These are phyloP conservation scores for Curvularia sp. DNA, from an alignment of 2,329 filamentous ascomycete species.

Conservation along the genomic window DNA sequence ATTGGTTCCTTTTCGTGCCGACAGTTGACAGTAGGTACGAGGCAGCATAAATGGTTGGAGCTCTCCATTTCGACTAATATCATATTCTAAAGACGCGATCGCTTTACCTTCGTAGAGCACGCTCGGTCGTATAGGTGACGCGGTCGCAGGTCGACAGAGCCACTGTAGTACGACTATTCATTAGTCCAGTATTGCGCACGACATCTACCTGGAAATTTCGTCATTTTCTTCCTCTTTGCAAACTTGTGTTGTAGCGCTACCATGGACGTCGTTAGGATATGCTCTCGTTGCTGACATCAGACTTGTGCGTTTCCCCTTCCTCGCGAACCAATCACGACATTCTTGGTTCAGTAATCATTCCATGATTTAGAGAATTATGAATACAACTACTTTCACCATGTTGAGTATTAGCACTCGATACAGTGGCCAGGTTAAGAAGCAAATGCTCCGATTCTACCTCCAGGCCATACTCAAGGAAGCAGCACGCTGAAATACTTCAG, in stretches of 20 bases:
- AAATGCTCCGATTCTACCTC: background rate
- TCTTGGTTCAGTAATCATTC: background rate
- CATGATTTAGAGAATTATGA: background rate
- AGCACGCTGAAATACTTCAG: background rate
- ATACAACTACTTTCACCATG: no score
- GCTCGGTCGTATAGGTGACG: background rate
- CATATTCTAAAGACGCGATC: background rate
- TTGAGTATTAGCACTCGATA: background rate
- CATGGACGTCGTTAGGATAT: background rate
- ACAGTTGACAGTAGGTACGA: background rate
- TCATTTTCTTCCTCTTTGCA: no score
- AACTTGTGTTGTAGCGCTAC: no score
- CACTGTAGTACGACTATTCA: no score
- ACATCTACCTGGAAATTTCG: no score
- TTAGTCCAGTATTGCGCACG: no score
- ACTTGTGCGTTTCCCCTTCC: background rate
- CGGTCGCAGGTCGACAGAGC: no score
- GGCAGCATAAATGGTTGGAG: background rate
- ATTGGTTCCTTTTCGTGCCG: background rate
- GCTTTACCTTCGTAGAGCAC: background rate
- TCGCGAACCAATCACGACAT: background rate
- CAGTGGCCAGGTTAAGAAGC: background rate
- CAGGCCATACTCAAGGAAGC: background rate
- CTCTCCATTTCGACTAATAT: background rate
- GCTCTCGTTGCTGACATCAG: background rate